These are phyloP conservation scores for Strobilomyces confusus DNA, from an alignment of 768 basidiomycete species.

Conservation along the genomic window DNA sequence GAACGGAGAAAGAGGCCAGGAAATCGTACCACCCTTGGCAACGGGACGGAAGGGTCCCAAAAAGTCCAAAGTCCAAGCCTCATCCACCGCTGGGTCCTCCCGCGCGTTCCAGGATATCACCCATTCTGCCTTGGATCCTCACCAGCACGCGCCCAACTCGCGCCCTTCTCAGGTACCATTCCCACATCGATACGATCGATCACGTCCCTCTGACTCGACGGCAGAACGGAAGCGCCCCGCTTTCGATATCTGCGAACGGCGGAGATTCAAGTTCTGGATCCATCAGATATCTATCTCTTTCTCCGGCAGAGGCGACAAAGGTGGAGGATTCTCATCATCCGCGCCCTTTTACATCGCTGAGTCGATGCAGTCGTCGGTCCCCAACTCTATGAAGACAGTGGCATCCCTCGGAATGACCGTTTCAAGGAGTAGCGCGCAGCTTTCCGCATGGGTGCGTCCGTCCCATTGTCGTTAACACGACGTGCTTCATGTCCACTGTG, in stretches of 20 bases:
- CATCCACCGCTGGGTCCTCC: background rate
- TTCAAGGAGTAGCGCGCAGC: conserved; percentile 3
- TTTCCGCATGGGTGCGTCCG: conserved; percentile 11
- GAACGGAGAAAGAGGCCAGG: conserved; percentile 7
- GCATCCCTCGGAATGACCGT: conserved; percentile 14
- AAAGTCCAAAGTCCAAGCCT: conserved; percentile 6
- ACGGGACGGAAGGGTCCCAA: conserved; percentile 13
- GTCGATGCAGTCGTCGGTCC: conserved; percentile 6
- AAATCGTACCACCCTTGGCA: background rate
- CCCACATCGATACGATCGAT: background rate
- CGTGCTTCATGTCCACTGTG: background rate
- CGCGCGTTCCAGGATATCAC: conserved; percentile 4
- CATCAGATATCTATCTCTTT: conserved; percentile 2
- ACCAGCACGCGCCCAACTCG: conserved; percentile 7
- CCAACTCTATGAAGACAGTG: background rate
- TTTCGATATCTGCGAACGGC: conserved; percentile 12
- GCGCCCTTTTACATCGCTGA: conserved; percentile 9
- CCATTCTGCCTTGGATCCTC: conserved; percentile 11
- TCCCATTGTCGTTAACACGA: background rate
- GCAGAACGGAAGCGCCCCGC: conserved; percentile 13
- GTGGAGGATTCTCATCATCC: conserved; percentile 14
- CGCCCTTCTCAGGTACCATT: conserved; percentile 12
- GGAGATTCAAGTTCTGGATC: conserved; percentile 7
- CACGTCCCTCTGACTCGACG: conserved; percentile 12
- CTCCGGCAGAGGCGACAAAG: conserved; percentile 7